A percentile compares a stretch with the other conserved stretches of the same genome.
Evolutionary conservation across 2,329 filamentous ascomycete genomes (phyloP).

Genomic region (Colletotrichum eremochloae): DNA sequence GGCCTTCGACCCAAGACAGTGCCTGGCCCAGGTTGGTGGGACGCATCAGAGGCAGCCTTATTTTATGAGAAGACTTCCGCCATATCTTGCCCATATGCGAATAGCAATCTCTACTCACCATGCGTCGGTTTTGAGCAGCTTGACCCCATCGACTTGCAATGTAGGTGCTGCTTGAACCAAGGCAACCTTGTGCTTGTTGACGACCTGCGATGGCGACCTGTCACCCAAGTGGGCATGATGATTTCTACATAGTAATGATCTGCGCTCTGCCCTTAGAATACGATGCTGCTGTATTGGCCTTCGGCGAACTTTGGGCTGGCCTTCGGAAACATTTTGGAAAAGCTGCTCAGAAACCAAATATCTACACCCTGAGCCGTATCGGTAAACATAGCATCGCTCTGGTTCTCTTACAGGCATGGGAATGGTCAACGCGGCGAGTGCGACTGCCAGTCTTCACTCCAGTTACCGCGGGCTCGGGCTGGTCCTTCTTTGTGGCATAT

Average conservation of each 20-base stretch:
- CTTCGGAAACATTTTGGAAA: slow-evolving; percentile 43
- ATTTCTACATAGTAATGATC: slow-evolving; percentile 32
- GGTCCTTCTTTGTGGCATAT: slow-evolving; percentile 55
- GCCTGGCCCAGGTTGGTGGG: background rate
- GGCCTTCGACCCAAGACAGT: background rate
- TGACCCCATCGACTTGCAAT: background rate
- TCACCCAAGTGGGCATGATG: slow-evolving; percentile 10
- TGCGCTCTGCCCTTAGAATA: slow-evolving; percentile 35
- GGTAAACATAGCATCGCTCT: slow-evolving; percentile 47
- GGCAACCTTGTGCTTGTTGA: background rate
- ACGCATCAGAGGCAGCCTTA: background rate
- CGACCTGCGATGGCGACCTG: background rate
- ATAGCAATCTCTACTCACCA: background rate
- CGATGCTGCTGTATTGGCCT: slow-evolving; percentile 35
- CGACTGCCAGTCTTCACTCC: slow-evolving; percentile 47
- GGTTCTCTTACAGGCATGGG: slow-evolving; percentile 47
- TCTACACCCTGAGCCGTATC: slow-evolving; percentile 49
- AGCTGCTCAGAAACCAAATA: slow-evolving; percentile 47
- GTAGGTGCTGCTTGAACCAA: background rate
- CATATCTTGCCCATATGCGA: background rate
- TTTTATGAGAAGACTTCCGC: background rate
- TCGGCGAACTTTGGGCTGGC: slow-evolving; percentile 49
- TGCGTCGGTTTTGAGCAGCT: background rate
- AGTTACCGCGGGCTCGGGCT: slow-evolving; percentile 53
- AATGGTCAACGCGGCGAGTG: slow-evolving; percentile 46